Evolutionary conservation across 1,284 basidiomycete species (phyloP), one percentile per base, ranked within the genome.

Genomic region (Leccinum griseonigrum): DNA sequence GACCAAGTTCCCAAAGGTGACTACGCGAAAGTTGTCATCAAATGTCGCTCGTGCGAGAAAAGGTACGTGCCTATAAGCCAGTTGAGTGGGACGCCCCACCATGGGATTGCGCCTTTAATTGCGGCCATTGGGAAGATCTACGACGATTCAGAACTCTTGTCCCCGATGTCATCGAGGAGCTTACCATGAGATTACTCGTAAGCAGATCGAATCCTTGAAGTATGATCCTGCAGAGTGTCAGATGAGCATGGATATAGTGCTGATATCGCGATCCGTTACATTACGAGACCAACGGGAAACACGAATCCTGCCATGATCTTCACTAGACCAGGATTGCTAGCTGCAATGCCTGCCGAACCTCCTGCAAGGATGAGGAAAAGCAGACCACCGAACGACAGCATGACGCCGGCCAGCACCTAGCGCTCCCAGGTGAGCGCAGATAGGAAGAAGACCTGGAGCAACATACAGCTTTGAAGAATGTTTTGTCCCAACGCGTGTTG

Each of bases 121-220:
- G 83, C 73, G 28, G 85, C 87, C 85, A 91, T 90, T 5, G 88
- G 86, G 64, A 87, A 85, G 10, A 83, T 80, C 87, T 88, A 61
- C 13, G 38, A 26, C 13, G 9, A 29, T 10, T 64, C 9, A 63
- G 36, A 46, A 54, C 32, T 54, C 4, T 26, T 9, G 8, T 14
- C 7, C 10, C 53, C 16, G 8, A 57, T 13, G 36, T 18, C 11
- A 46, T 32, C 2, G 5, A 48, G 3, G 11, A 11, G 59, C 76
- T 57, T 64, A 89, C 87, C 87, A 91, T 84, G 83, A 91, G 86
- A 70, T 90, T 89, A 67, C 88, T 90, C 60, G 88, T 91, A 52
- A 91, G 72, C 2, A 91, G 79, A 64, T 91, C 88, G 58, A 85
- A 78, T 1, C 85, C 85, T 74, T 89, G 86, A 26, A 91, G 76